Conservation (phyloP, 192 early-diverging fungal species). For the Pilaira anomala region DNA sequence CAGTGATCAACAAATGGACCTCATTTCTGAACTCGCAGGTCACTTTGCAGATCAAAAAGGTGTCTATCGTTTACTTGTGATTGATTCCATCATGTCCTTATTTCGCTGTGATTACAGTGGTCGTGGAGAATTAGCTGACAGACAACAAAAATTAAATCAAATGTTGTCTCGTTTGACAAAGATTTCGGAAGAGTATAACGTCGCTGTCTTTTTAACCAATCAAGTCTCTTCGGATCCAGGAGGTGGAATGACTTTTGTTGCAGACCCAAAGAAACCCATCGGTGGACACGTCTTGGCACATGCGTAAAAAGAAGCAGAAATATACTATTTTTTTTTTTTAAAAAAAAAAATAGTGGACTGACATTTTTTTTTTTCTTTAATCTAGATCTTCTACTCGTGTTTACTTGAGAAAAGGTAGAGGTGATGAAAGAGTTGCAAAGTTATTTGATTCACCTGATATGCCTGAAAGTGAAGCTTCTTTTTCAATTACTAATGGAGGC, state of each 20-base stretch:
- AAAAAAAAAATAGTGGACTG: neutral
- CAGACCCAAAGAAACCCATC: slow-evolving; percentile 87
- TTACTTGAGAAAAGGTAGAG: slow-evolving; percentile 77
- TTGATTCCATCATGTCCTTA: slow-evolving; percentile 80
- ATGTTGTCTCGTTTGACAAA: slow-evolving; percentile 72
- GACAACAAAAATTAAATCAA: slow-evolving; percentile 76
- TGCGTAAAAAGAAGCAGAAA: slow-evolving; percentile 15
- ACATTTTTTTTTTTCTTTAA: no score
- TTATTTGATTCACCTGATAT: slow-evolving; percentile 84
- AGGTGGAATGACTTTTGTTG: slow-evolving; percentile 67
- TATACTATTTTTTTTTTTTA: neutral
- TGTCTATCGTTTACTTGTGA: slow-evolving; percentile 56
- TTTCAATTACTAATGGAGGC: slow-evolving; percentile 71
- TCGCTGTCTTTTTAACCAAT: slow-evolving; percentile 83
- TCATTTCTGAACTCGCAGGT: slow-evolving; percentile 69
- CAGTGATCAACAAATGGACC: slow-evolving; percentile 80
- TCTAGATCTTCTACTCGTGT: slow-evolving; percentile 70
- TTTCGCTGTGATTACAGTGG: slow-evolving; percentile 82
- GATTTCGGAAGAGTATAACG: slow-evolving; percentile 82
- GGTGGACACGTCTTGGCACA: slow-evolving; percentile 70
- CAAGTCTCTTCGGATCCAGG: slow-evolving; percentile 47
- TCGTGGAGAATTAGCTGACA: slow-evolving; percentile 80
- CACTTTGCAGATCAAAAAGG: slow-evolving; percentile 69
- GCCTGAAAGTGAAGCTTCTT: slow-evolving; percentile 66
- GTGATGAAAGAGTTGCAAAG: slow-evolving; percentile 76